A percentile compares a stretch with the other conserved stretches of the same genome.
Evolutionary conservation across 768 basidiomycete species (phyloP).

Genomic region (Suillus subaureus): DNA sequence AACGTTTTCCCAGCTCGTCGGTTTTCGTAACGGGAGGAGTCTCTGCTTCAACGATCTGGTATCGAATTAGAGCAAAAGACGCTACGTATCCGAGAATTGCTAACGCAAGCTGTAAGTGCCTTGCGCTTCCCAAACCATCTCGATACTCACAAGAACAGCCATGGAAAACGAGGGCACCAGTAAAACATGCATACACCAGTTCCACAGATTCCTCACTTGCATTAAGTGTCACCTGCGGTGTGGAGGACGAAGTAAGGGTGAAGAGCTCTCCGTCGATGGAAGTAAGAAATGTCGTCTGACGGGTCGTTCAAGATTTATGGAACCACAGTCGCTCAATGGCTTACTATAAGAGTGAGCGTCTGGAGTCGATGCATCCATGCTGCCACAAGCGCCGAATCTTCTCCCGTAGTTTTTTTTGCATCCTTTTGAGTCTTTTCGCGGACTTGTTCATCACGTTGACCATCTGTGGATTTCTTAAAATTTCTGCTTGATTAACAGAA

Average conservation of each 20-base stretch:
- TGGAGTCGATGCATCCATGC: slow-evolving; percentile 32
- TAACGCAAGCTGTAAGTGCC: slow-evolving; percentile 3
- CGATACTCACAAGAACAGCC: slow-evolving; percentile 28
- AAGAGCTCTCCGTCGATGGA: slow-evolving; percentile 32
- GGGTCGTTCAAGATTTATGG: not conserved
- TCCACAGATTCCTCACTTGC: slow-evolving; percentile 17
- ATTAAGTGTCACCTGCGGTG: slow-evolving; percentile 19
- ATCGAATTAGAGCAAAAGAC: slow-evolving; percentile 31
- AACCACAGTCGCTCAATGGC: not conserved
- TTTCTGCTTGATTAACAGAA: not conserved
- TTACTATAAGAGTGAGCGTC: slow-evolving; percentile 29
- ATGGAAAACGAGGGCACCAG: slow-evolving; percentile 35
- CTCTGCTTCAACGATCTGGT: slow-evolving; percentile 21
- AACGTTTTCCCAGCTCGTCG: not conserved
- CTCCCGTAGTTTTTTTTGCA: not conserved
- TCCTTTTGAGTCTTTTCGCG: not conserved
- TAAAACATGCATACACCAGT: slow-evolving; percentile 31
- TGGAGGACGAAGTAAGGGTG: slow-evolving; percentile 17
- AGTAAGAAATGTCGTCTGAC: slow-evolving; percentile 32
- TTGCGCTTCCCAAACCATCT: not conserved
- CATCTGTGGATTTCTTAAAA: not conserved
- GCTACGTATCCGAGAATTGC: slow-evolving; percentile 31
- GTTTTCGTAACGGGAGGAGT: not conserved
- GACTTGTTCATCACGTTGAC: not conserved
- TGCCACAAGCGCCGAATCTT: slow-evolving; percentile 21